Base-by-base conservation (phyloP, 257 asterid genomes). In the Nicotiana tabacum region DNA sequence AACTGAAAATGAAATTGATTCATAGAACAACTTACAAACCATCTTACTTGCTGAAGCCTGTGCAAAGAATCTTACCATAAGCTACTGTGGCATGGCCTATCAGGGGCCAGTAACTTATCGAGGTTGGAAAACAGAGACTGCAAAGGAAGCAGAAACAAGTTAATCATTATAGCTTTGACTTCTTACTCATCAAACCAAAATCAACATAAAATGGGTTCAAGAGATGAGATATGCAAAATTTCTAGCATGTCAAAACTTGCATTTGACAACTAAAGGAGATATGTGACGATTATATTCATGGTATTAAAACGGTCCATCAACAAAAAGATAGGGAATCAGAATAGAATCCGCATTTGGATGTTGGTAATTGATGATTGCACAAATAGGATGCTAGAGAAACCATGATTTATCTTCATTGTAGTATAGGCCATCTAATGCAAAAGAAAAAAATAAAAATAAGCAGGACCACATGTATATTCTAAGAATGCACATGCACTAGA, bases 11-110 rank as follows among this genome's bases (percentile, higher is more conserved):
- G 78, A 69, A 37, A 39, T 16, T 9, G 77, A 43, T 70, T n/a
- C 27, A 7, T 58, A 58, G 58, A 70, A 11, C 12, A 35, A 69
- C 64, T 48, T 7, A 48, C 77, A 81, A 80, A 78, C 27, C 30
- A 80, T 5, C 39, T 61, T 48, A 74, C 2, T 53, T 32, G 35
- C 6, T 29, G 58, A 82, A 82, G 68, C 39, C 55, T 32, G 69
- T 12, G 30, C 55, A 43, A 1, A 77, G 72, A 67, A 78, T 87
- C 91, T 89, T 85, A 93, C 98, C 99, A 95, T 87, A 94, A 92
- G 90, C 98, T 92, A 84, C 82, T 84, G 87, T 95, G 97, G 80
- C 98, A 95, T 77, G 99, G 99, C 83, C 92, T 88, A 86, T 95
- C 92, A 0, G 99, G 97, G 57, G 94, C 97, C 88, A 94, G 83